Evolutionary conservation across 768 basidiomycete species (phyloP).

Genomic region (Suillus clintonianus): DNA sequence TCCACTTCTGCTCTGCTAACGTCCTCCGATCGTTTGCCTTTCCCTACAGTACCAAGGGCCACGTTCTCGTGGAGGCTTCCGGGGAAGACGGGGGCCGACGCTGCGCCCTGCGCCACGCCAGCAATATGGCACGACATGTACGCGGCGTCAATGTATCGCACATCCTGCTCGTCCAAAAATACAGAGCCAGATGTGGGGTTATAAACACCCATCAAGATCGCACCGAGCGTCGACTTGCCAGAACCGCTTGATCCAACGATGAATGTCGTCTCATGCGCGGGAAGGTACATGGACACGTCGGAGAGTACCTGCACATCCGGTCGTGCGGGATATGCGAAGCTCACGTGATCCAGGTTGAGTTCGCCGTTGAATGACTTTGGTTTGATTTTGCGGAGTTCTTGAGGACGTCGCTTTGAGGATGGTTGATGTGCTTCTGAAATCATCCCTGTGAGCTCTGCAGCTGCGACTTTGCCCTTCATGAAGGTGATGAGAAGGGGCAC

Average conservation of each 20-base stretch:
- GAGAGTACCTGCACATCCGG: conserved; percentile 59
- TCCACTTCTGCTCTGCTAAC: conserved; percentile 72
- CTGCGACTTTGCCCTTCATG: conserved; percentile 57
- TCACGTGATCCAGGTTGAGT: conserved; percentile 57
- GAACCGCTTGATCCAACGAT: conserved; percentile 80
- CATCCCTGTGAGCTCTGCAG: conserved; percentile 27
- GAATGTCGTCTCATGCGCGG: conserved; percentile 73
- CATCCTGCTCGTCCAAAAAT: conserved; percentile 78
- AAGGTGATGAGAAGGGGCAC: conserved; percentile 80
- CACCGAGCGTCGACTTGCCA: conserved; percentile 73
- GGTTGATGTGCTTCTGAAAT: conserved; percentile 11
- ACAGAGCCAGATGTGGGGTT: conserved; percentile 63
- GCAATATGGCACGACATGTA: conserved; percentile 75
- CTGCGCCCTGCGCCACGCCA: conserved; percentile 76
- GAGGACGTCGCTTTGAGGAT: conserved; percentile 11
- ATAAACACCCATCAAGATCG: conserved; percentile 75
- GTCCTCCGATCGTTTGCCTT: conserved; percentile 42
- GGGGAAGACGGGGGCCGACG: conserved; percentile 63
- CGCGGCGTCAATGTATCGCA: conserved; percentile 68
- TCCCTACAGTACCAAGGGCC: conserved; percentile 68
- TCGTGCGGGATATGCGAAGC: conserved; percentile 75
- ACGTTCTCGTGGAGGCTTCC: conserved; percentile 85
- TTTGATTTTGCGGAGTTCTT: conserved; percentile 59
- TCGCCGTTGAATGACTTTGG: conserved; percentile 73
- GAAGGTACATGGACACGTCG: conserved; percentile 66